A percentile compares a stretch with the other conserved stretches of the same genome.
Conservation (phyloP, 2,329 filamentous ascomycete species). For the Cladorrhinum sp. region DNA sequence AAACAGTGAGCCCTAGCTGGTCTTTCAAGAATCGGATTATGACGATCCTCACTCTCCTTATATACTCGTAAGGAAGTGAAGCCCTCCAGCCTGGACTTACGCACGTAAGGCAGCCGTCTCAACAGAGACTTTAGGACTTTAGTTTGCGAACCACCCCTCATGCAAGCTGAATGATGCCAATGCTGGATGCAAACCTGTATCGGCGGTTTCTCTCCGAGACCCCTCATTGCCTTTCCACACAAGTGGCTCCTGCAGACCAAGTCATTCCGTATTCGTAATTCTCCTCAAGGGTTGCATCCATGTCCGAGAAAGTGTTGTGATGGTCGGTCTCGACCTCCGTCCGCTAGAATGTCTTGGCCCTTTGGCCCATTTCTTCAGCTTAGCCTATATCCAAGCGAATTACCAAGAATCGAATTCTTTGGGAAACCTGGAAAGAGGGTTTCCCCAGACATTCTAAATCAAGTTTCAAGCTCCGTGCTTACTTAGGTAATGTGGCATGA, state of each 20-base stretch:
- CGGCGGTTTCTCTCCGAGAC: no score
- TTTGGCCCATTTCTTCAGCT: slow-evolving; percentile 14
- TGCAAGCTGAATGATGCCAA: not conserved
- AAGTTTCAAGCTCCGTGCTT: slow-evolving; percentile 10
- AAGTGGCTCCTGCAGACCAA: no score
- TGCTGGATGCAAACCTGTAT: not conserved
- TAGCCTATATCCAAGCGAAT: slow-evolving; percentile 7
- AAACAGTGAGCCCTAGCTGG: no score
- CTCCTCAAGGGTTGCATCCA: not conserved
- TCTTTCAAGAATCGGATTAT: no score
- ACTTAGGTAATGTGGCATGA: slow-evolving; percentile 2
- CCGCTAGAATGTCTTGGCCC: slow-evolving; percentile 9
- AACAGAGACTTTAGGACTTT: not conserved
- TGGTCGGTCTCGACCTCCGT: not conserved
- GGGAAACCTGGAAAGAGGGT: not conserved
- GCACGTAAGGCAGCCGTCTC: not conserved
- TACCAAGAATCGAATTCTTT: not conserved
- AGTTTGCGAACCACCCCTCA: not conserved
- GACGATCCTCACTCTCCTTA: not conserved
- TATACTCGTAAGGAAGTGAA: not conserved
- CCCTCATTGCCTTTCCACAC: no score
- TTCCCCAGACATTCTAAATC: slow-evolving; percentile 15
- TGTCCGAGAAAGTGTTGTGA: not conserved
- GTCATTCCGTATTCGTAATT: not conserved
- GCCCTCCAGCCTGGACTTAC: not conserved